Evolutionary conservation across 75 land plant genomes (phyloP).

Genomic region (Sequoiadendron giganteum): DNA sequence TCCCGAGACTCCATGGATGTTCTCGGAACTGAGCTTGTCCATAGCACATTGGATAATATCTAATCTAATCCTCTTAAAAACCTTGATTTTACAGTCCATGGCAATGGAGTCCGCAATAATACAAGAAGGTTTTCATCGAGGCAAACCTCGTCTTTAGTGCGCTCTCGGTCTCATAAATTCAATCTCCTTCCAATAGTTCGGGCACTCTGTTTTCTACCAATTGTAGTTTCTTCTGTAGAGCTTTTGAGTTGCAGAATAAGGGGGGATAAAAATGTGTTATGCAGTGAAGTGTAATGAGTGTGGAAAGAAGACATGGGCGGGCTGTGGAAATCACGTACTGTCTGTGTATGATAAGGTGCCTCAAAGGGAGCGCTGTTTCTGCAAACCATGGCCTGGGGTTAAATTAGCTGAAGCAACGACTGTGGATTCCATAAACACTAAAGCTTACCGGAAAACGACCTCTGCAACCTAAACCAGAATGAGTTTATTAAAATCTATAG

Average conservation of each 20-base stretch:
- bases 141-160: no score
- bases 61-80: no score
- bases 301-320: slow-evolving; percentile 44
- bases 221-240: no score
- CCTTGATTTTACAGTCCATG: no score
- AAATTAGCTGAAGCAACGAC: neutral
- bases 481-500: neutral
- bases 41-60: no score
- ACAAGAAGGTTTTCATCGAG: no score
- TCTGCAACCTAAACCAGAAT: neutral
- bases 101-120: no score
- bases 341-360: slow-evolving; percentile 29
- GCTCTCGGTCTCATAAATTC: no score
- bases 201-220: no score
- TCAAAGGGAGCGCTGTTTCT: slow-evolving; percentile 48
- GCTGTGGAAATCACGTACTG: slow-evolving; percentile 48
- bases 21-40: no score
- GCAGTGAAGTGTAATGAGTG: slow-evolving; percentile 42
- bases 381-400: slow-evolving; percentile 55
- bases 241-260: neutral
- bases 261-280: slow-evolving; percentile 26
- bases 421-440: neutral
- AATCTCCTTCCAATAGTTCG: no score
- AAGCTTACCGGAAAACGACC: neutral
- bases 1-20: no score